Base-by-base conservation (phyloP, 371 early-diverging fungal genomes). In the Mortierella sp. region DNA sequence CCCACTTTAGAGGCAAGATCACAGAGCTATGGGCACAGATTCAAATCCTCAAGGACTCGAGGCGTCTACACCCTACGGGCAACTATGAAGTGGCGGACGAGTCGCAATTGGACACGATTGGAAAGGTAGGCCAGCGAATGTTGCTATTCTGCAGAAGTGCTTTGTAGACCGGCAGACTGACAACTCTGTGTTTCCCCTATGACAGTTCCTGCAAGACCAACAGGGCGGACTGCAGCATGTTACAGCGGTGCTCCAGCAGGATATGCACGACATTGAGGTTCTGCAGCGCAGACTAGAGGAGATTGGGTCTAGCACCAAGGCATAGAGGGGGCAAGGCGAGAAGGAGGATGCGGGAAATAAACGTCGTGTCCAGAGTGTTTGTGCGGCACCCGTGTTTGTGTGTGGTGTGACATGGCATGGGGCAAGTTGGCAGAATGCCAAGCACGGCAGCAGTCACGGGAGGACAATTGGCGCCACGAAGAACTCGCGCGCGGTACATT, bases 11-110 rank as follows among this genome's bases (percentile, higher is more conserved):
- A 56, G 93, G 93, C 48, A 85, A 91, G 67, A 67, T 94, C 24
- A 89, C 90, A 53, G 94, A 94, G 60, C 82, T 94, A 17, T 91
- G 92, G 89, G 92, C 92, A 17, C 88, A 90, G 50, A 71, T 92
- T 34, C 92, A 92, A 48, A 79, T 89, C 60, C 83, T 92, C 24
- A 92, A 93, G 63, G 93, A 93, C 47, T 84, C 89, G 22, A 85
- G 85, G 56, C 58, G 88, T 53, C 79, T 85, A 21, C 81, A 83
- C 52, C 81, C 76, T 12, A 48, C 68, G 9, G 69, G 65, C 27
- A 61, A 54, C 41, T 83, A 83, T 78, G 71, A 79, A 19, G 51
- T 73, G 22, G 77, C 83, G 8, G 81, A 81, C 41, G 79, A 79
- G 39, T 71, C 83, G 2, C 76, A 85, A 27, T 73, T 85, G 66